Evolutionary conservation across 2,329 filamentous ascomycete species (phyloP), one percentile per base, ranked within the genome.

Genomic region (Cytospora schulzeri): DNA sequence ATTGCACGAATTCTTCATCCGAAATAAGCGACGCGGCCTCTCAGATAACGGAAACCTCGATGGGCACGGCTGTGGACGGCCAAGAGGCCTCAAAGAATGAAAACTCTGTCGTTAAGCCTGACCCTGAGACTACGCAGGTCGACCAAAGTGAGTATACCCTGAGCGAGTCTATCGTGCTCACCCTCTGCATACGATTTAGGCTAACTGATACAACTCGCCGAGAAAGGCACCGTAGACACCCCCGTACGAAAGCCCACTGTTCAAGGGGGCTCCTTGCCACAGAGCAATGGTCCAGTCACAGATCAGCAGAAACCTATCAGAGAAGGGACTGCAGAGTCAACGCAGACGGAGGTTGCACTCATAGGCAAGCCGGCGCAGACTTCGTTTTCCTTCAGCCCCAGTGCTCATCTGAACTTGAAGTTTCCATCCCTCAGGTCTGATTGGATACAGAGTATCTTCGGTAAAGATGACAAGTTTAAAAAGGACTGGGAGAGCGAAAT

Each of bases 361-460:
- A n/a, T 12, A 2, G n/a, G 2, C n/a, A 60, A 60, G 11, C 28
- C 57, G 45, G 28, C 41, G 26, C 56, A 60, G 56, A 24, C 9
- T 3, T 17, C 24, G n/a, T 15, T 28, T 2, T 24, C 38, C 12
- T 11, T 48, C 8, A 38, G n/a, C 11, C 53, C 24, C 22, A 11
- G 11, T 35, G 15, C 22, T 15, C 38, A 28, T 2, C 9, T 48
- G 6, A n/a, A 22, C 3, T 26, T 50, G 7, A 45, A 52, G 7
- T 8, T 66, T 15, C 48, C 60, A 3, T n/a, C 35, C 6, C 28
- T 8, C 31, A 59, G 60, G n/a, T 31, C 35, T 22, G 60, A 66
- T 6, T 63, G 52, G 60, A 60, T 57, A 8, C 56, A 63, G 22
- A 33, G 52, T 22, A 31, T 63, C 0, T 66, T 66, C 26, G 64